These are phyloP conservation scores for Xerocomus spinulosus DNA, from an alignment of 768 basidiomycete species.

Conservation along the genomic window DNA sequence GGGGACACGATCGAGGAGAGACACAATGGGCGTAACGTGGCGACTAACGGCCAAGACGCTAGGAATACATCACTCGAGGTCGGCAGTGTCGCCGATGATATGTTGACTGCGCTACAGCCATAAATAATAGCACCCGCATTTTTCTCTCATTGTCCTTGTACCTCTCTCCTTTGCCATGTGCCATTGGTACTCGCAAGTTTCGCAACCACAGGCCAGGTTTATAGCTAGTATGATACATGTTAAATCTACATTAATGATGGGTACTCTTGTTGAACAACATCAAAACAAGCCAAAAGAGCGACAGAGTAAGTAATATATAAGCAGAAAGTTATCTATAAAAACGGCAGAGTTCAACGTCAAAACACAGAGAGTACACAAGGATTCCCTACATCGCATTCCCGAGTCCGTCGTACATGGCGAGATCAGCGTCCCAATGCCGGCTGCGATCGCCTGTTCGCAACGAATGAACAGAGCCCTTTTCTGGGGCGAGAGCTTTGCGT, in stretches of 20 bases:
- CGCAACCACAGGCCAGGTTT: slow-evolving; percentile 7
- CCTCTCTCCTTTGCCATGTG: neutral
- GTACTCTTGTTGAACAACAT: slow-evolving; percentile 12
- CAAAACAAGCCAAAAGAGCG: slow-evolving; percentile 14
- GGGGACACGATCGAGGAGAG: slow-evolving; percentile 3
- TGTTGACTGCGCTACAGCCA: neutral
- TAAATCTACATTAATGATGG: slow-evolving; percentile 29
- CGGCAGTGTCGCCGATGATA: slow-evolving; percentile 1
- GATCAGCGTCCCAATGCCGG: slow-evolving; percentile 19
- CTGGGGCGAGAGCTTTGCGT: slow-evolving; percentile 27
- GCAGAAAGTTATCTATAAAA: slow-evolving; percentile 13
- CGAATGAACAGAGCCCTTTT: slow-evolving; percentile 31
- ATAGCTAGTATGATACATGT: slow-evolving; percentile 21
- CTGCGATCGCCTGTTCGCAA: slow-evolving; percentile 20
- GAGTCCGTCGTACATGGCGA: slow-evolving; percentile 33
- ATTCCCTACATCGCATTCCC: slow-evolving; percentile 21
- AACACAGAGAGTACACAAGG: slow-evolving; percentile 8
- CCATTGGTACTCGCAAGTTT: no score
- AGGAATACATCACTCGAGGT: neutral
- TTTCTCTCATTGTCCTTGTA: neutral
- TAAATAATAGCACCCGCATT: no score
- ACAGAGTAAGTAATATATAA: slow-evolving; percentile 7
- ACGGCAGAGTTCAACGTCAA: slow-evolving; percentile 10
- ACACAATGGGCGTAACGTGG: neutral
- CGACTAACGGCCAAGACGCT: neutral